A percentile compares a stretch with the other conserved stretches of the same genome.
phyloP scores from a whole-genome alignment of 257 asterid genomes.

The Nicotiana noctiflora region DNA sequence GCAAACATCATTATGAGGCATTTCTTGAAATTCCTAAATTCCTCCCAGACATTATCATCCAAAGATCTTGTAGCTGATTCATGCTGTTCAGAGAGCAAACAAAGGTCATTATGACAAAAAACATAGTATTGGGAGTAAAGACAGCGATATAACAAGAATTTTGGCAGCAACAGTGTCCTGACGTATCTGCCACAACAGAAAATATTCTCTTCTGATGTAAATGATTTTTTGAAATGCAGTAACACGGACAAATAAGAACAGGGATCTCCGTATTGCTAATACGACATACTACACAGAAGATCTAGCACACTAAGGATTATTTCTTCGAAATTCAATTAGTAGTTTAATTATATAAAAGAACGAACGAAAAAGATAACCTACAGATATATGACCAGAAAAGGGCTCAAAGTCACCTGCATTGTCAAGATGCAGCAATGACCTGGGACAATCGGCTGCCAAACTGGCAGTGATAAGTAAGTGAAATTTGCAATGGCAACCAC shows the following conservation, averaged over 20 bases:
- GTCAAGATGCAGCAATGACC: slow-evolving; percentile 92
- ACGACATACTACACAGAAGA: not conserved
- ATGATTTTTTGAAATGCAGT: not conserved
- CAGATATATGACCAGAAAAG: not conserved
- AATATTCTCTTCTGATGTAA: not conserved
- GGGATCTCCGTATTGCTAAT: not conserved
- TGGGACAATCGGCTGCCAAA: slow-evolving; percentile 61
- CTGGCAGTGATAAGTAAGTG: slow-evolving; percentile 73
- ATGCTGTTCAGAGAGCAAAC: slow-evolving; percentile 45
- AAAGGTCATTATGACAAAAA: slow-evolving; percentile 6
- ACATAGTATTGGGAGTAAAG: not conserved
- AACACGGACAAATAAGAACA: not conserved
- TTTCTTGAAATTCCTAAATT: slow-evolving; percentile 91
- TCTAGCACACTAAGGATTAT: not conserved
- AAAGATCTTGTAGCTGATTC: slow-evolving; percentile 78
- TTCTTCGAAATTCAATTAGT: not conserved
- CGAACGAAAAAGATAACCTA: not conserved
- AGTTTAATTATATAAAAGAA: not conserved
- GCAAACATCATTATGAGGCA: slow-evolving; percentile 93
- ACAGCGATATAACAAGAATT: not conserved
- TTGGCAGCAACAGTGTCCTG: not conserved
- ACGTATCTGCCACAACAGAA: not conserved
- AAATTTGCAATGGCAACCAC: slow-evolving; percentile 78
- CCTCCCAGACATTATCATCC: slow-evolving; percentile 90
- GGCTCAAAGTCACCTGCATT: slow-evolving; percentile 51